Evolutionary conservation across 768 basidiomycete genomes (phyloP), one percentile per base, ranked within the genome.

Genomic region (Gloeopeniophorella convolvens): DNA sequence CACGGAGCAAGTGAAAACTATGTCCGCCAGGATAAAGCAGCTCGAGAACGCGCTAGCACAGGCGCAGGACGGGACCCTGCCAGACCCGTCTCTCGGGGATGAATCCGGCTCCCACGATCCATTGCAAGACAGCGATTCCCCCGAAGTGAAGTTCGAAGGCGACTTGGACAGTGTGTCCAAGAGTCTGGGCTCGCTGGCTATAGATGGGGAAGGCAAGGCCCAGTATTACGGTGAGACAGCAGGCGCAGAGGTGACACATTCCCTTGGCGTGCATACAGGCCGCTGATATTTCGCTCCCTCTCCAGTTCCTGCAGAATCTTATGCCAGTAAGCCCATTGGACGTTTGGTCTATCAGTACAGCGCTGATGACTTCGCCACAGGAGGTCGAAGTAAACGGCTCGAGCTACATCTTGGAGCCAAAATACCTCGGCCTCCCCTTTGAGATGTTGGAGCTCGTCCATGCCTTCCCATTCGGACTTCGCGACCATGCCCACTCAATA

Each of bases 221-320:
- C 70, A 66, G 49, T 78, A 78, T 60, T 72, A 74, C 54, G 77
- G 77, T 11, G 73, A 70, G 51, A 71, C 72, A 4, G 70, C 76
- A 20, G 66, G 71, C 15, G 72, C 76, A 20, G 77, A 78, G 69
- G 78, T 76, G 54, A 44, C 64, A 27, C 30, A 11, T 44, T 34
- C 15, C 43, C 51, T 23, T 8, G 35, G 18, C 28, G 31, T 35
- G 21, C 31, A 13, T 41, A 9, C 32, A 27, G 5, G 24, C 42
- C 7, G 20, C 31, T 46, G 32, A 51, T 35, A 35, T 39, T 12
- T 24, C 45, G 16, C 36, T 20, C 8, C 42, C 42, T 34, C 20
- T 34, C 43, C 60, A 56, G 59, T 63, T 65, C 36, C 44, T 64
- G 40, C 52, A 59, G 49, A 44, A 56, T 50, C 39, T 59, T 26